A percentile compares a stretch with the other conserved stretches of the same genome.
These are phyloP conservation scores for Rhynchosporium secalis DNA, from an alignment of 2,329 filamentous ascomycete genomes.

Conservation along the genomic window DNA sequence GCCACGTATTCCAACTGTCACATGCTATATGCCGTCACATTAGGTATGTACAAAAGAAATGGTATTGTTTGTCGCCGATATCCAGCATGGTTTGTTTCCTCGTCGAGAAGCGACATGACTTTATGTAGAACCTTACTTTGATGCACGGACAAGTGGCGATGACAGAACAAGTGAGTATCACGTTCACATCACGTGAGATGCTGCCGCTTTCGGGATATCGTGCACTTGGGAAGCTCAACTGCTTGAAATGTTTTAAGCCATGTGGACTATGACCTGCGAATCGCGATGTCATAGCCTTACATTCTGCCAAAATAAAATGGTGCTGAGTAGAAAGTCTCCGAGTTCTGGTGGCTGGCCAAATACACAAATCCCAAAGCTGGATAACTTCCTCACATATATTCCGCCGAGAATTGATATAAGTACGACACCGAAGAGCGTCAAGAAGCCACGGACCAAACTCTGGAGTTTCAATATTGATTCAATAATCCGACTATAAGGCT, in stretches of 20 bases:
- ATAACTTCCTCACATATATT: too few species aligned
- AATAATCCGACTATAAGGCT: background rate
- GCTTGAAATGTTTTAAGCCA: background rate
- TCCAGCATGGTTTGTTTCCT: background rate
- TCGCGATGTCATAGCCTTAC: too few species aligned
- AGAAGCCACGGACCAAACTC: background rate
- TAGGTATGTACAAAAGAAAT: background rate
- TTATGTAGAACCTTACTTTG: slow-evolving; percentile 2
- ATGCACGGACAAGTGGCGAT: background rate
- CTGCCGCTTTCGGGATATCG: background rate
- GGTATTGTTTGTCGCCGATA: background rate
- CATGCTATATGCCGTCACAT: too few species aligned
- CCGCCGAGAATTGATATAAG: too few species aligned
- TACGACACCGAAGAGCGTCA: background rate
- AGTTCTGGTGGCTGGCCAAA: too few species aligned
- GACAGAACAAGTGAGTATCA: background rate
- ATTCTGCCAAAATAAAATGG: too few species aligned
- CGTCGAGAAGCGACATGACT: background rate
- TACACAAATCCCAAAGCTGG: too few species aligned
- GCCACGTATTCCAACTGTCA: too few species aligned
- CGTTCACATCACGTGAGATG: background rate
- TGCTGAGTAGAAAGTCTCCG: too few species aligned
- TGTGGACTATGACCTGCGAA: too few species aligned
- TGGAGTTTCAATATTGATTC: background rate
- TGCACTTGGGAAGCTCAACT: background rate